Conservation (phyloP, 2,329 filamentous ascomycete species). For the Talaromyces albobiverticillius region DNA sequence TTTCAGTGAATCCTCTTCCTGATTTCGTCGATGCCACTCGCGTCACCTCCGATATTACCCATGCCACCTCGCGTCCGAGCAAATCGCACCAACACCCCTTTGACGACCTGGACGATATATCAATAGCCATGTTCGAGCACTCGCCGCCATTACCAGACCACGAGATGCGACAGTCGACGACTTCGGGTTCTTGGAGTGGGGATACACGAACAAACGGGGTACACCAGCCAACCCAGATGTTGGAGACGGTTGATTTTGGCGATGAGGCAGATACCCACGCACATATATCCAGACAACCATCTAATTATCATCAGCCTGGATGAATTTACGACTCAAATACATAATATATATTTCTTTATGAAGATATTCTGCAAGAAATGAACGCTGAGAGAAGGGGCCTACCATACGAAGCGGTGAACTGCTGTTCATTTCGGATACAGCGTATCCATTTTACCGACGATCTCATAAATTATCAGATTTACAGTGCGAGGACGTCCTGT, state of each 20-base stretch:
- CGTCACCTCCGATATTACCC: conserved; percentile 41
- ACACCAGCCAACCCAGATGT: neutral
- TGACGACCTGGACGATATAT: conserved; percentile 36
- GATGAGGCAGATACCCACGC: conserved; percentile 1
- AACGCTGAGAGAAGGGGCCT: no score
- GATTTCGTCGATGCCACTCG: conserved; percentile 46
- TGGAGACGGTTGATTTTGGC: conserved; percentile 3
- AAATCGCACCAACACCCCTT: conserved; percentile 22
- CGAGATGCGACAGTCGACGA: conserved; percentile 14
- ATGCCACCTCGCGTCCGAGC: conserved; percentile 27
- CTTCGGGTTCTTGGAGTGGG: conserved; percentile 28
- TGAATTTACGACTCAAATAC: no score
- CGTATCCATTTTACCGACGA: no score
- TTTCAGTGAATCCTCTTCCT: conserved; percentile 28
- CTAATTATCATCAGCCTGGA: neutral
- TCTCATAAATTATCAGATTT: no score
- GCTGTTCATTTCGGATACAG: no score
- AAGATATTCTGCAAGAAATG: no score
- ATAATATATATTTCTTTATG: no score
- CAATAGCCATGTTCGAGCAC: conserved; percentile 39
- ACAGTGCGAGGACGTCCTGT: no score
- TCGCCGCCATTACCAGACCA: conserved; percentile 18
- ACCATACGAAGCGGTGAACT: no score
- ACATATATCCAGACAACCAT: no score
- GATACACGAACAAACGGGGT: conserved; percentile 24